Evolutionary conservation across 148 eudicot species (phyloP).

Genomic region (Cornus kousa): DNA sequence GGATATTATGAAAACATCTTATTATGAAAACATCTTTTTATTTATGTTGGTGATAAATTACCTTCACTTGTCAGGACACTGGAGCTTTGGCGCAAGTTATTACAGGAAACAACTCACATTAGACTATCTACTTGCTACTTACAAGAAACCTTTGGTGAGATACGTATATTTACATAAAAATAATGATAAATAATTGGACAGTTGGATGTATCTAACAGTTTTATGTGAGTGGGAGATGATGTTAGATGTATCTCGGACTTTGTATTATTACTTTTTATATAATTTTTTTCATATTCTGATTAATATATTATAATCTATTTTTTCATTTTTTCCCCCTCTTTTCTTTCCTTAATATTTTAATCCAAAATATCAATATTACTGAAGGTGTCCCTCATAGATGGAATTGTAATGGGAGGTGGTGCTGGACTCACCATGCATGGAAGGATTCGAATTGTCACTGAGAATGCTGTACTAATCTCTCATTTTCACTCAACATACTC

Average conservation of each 20-base stretch:
- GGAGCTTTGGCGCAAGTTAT: slow-evolving; percentile 23
- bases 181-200: too few species aligned
- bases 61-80: slow-evolving; percentile 22
- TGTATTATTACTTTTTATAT: too few species aligned
- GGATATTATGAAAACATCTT: too few species aligned
- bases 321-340: too few species aligned
- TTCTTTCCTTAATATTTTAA: too few species aligned
- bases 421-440: slow-evolving; percentile 27
- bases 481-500: background rate
- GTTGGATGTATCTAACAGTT: too few species aligned
- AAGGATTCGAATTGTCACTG: slow-evolving; percentile 26
- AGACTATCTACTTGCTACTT: slow-evolving; percentile 31
- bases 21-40: too few species aligned
- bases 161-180: background rate
- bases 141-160: slow-evolving; percentile 27
- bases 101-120: slow-evolving; percentile 29
- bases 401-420: slow-evolving; percentile 36
- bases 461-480: slow-evolving; percentile 13
- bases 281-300: too few species aligned
- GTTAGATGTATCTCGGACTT: too few species aligned
- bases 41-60: background rate
- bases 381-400: slow-evolving; percentile 19
- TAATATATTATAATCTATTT: too few species aligned
- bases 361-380: background rate
- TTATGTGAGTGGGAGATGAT: too few species aligned